phyloP scores from a whole-genome alignment of 139 green algal species.

The Edaphochlamys debaryana region DNA sequence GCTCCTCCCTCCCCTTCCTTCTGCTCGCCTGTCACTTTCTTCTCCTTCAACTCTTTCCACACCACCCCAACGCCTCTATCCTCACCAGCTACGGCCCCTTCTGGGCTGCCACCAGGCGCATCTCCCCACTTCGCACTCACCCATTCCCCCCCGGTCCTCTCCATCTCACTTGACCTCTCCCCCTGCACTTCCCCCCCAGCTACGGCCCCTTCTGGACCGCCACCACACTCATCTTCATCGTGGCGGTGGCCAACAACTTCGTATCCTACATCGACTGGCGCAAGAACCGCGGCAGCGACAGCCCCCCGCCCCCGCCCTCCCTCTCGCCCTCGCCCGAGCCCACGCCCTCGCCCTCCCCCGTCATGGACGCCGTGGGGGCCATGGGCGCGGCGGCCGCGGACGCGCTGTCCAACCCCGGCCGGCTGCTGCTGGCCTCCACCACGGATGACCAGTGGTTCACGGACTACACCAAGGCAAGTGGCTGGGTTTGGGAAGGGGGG shows the following conservation, averaged over 20 bases:
- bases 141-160: too few species aligned
- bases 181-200: too few species aligned
- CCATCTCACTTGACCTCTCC: too few species aligned
- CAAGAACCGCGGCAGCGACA: conserved; percentile 27
- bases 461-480: conserved; percentile 61
- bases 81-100: conserved; percentile 91
- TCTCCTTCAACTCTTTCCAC: too few species aligned
- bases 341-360: too few species aligned
- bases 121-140: too few species aligned
- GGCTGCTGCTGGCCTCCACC: background rate
- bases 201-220: conserved; percentile 92
- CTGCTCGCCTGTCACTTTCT: too few species aligned
- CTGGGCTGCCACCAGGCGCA: conserved; percentile 86
- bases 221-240: conserved; percentile 88
- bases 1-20: background rate
- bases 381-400: too few species aligned
- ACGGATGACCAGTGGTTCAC: conserved; percentile 60
- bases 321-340: background rate
- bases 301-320: conserved; percentile 54
- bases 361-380: too few species aligned
- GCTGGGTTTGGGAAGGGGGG: too few species aligned
- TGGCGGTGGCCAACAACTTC: conserved; percentile 80
- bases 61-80: too few species aligned
- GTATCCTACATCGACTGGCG: conserved; percentile 72
- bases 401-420: background rate